Conservation (phyloP, 768 basidiomycete species). For the Lactifluus rugatus region DNA sequence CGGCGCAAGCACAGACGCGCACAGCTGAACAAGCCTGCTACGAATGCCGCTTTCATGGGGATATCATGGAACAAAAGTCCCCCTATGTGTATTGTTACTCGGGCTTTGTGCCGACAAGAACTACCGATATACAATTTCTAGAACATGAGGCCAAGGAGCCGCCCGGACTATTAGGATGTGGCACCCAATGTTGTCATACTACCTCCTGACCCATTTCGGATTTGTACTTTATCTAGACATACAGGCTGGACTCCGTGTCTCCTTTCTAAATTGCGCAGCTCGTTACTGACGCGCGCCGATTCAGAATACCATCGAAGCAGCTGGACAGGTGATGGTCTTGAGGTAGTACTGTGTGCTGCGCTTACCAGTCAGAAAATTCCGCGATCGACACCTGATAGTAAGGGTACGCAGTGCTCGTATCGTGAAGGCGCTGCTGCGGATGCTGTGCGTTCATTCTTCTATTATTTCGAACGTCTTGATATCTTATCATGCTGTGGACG, state of each 20-base stretch:
- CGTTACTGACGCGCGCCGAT: no score
- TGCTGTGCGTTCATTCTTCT: neutral
- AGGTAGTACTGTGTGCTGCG: no score
- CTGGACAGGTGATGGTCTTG: no score
- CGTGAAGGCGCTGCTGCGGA: neutral
- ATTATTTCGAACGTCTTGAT: neutral
- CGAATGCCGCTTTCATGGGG: neutral
- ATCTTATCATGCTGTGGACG: neutral
- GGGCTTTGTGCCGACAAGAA: no score
- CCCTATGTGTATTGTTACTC: no score
- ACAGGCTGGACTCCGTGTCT: no score
- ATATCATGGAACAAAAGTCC: no score
- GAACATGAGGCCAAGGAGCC: neutral
- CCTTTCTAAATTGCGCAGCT: no score
- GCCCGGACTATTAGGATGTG: neutral
- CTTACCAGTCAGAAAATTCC: no score
- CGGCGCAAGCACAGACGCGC: neutral
- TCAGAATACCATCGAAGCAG: no score
- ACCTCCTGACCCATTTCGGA: neutral
- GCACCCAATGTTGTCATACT: neutral
- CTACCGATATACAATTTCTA: no score
- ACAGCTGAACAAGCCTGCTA: neutral
- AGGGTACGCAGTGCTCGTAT: neutral
- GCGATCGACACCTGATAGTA: no score
- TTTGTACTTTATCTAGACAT: neutral